Conservation (phyloP, 176 grass and related monocot genomes). For the Rhynchospora tenuis region DNA sequence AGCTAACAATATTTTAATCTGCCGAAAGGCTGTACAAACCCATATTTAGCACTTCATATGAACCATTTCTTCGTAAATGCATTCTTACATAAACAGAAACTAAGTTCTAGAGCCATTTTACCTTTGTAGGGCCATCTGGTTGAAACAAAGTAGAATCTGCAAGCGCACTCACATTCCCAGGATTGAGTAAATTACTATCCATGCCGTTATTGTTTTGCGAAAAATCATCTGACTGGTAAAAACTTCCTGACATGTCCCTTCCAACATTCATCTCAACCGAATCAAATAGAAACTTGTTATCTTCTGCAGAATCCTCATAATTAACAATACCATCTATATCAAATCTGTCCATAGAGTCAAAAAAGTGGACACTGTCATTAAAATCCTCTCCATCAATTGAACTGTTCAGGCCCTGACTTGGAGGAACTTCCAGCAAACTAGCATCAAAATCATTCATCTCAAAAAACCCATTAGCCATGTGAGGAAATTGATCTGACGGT, state of each 20-base stretch:
- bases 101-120: background rate
- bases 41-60: background rate
- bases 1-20: background rate
- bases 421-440: constrained; percentile 12
- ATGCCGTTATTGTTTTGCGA: background rate
- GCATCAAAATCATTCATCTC: constrained; percentile 9
- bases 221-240: background rate
- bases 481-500: background rate
- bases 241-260: background rate
- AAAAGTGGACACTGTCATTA: background rate
- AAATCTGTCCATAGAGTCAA: constrained; percentile 10
- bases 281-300: background rate
- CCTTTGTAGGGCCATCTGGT: background rate
- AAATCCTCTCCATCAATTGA: background rate
- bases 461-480: background rate
- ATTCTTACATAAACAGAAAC: background rate
- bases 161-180: background rate
- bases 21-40: background rate
- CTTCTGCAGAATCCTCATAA: background rate
- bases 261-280: background rate
- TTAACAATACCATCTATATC: background rate
- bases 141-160: background rate
- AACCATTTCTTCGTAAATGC: background rate
- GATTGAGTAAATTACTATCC: background rate
- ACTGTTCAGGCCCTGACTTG: background rate